Percentiles rank a stretch among this genome's conserved stretches.
phyloP scores from a whole-genome alignment of 2,329 filamentous ascomycete genomes.

The Zasmidium citrigriseum region DNA sequence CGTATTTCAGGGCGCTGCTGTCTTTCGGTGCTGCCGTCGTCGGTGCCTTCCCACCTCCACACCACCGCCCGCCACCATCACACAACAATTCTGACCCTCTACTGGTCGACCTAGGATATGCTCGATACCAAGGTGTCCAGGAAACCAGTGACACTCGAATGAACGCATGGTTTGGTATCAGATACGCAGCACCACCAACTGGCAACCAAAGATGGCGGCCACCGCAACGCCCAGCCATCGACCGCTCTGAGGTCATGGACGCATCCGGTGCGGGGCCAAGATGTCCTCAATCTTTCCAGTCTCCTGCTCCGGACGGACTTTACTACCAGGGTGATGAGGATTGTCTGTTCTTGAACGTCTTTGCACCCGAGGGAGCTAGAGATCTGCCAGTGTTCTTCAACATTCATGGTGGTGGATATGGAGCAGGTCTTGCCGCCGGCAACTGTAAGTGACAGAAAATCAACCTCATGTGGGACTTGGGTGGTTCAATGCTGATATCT shows the following conservation, averaged over 20 bases:
- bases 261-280: conserved; percentile 16
- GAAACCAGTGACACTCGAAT: not conserved
- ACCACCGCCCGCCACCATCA: not conserved
- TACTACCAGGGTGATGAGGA: conserved; percentile 30
- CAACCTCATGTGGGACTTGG: too few species aligned
- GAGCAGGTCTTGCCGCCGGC: not conserved
- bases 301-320: not conserved
- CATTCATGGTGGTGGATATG: conserved; percentile 34
- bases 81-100: not conserved
- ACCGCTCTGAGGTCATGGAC: conserved; percentile 21
- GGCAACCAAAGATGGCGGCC: conserved; percentile 29
- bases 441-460: conserved; percentile 28
- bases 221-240: conserved; percentile 23
- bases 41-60: not conserved
- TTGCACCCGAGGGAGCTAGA: conserved; percentile 34
- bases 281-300: conserved; percentile 24
- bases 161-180: conserved; percentile 17
- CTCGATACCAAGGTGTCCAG: conserved; percentile 21
- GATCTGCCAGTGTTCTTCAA: conserved; percentile 42
- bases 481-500: conserved; percentile 43
- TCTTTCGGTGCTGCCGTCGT: not conserved
- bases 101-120: conserved; percentile 28
- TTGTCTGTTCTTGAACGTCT: conserved; percentile 36
- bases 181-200: conserved; percentile 26
- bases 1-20: not conserved